A percentile compares a stretch with the other conserved stretches of the same genome.
Conservation (phyloP, 2,329 filamentous ascomycete species). For the Penicillium sp. region DNA sequence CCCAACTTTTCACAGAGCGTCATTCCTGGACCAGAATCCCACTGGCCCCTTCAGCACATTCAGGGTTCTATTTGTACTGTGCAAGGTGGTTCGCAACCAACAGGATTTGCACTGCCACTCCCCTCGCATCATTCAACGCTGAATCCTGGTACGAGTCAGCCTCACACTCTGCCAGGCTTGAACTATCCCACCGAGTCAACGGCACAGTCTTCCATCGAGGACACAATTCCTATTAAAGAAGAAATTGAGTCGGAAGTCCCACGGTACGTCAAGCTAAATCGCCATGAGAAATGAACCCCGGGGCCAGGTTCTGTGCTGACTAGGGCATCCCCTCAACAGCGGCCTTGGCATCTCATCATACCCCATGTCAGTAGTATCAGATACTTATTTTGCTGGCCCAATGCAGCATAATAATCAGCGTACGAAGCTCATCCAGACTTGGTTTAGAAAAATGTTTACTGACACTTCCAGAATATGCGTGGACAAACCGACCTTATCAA, state of each 20-base stretch:
- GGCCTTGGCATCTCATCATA: constrained; percentile 18
- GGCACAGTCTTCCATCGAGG: constrained; percentile 7
- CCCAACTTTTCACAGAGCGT: constrained; percentile 13
- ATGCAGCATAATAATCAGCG: constrained; percentile 34
- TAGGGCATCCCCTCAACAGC: constrained; percentile 8
- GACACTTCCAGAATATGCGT: constrained; percentile 29
- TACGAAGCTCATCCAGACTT: constrained; percentile 14
- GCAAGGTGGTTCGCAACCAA: constrained; percentile 1
- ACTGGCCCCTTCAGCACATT: constrained; percentile 15
- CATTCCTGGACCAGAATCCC: constrained; percentile 6
- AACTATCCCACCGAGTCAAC: constrained; percentile 3
- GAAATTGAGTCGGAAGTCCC: constrained; percentile 3
- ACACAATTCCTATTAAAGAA: constrained; percentile 5
- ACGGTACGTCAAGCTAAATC: constrained; percentile 9
- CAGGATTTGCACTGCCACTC: constrained; percentile 5
- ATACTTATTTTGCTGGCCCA: constrained; percentile 22
- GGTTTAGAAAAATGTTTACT: constrained; percentile 5
- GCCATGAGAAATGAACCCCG: neutral
- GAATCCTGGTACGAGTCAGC: constrained; percentile 5
- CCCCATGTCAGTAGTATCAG: constrained; percentile 24
- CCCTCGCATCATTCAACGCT: constrained; percentile 13
- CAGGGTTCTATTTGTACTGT: constrained; percentile 7
- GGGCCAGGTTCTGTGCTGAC: neutral
- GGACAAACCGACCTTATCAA: constrained; percentile 30
- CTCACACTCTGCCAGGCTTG: constrained; percentile 5